phyloP scores from a whole-genome alignment of 2,329 filamentous ascomycete species.

The Periconia digitata region DNA sequence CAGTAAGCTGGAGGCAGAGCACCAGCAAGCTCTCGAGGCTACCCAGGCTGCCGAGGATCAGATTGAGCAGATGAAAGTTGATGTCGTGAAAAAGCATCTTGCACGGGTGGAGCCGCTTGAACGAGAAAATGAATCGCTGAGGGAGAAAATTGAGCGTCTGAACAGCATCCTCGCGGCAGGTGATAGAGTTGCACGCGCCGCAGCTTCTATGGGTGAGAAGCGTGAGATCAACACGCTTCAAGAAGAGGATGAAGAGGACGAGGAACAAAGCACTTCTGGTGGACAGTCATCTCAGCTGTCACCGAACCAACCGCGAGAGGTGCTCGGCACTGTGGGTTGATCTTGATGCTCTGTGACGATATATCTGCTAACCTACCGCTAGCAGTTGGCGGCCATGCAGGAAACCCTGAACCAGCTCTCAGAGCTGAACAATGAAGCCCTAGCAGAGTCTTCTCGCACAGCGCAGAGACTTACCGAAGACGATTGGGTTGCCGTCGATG shows the following conservation, averaged over 20 bases:
- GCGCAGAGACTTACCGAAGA: constrained; percentile 33
- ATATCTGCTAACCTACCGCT: constrained; percentile 29
- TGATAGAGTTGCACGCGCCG: constrained; percentile 39
- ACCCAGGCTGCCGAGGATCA: constrained; percentile 31
- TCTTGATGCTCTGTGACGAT: not conserved
- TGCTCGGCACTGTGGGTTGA: constrained; percentile 40
- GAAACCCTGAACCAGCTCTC: constrained; percentile 37
- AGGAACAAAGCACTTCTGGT: constrained; percentile 16
- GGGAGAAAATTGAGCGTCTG: constrained; percentile 37
- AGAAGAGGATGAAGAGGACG: constrained; percentile 34
- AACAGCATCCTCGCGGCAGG: constrained; percentile 39
- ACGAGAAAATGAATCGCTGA: constrained; percentile 31
- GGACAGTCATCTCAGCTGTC: constrained; percentile 9
- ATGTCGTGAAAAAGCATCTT: constrained; percentile 39
- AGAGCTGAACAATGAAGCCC: constrained; percentile 38
- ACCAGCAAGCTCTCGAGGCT: constrained; percentile 9
- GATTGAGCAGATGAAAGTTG: constrained; percentile 39
- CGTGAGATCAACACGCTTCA: constrained; percentile 32
- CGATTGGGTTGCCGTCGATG: constrained; percentile 23
- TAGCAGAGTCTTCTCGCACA: constrained; percentile 36
- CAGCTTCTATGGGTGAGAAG: constrained; percentile 37
- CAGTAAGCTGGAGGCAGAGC: constrained; percentile 14
- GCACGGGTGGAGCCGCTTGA: constrained; percentile 38
- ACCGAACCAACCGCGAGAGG: constrained; percentile 21
- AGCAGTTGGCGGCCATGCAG: constrained; percentile 45